Conservation (phyloP, 805 yeast species). For the Saccharomycopsis fermentans region DNA sequence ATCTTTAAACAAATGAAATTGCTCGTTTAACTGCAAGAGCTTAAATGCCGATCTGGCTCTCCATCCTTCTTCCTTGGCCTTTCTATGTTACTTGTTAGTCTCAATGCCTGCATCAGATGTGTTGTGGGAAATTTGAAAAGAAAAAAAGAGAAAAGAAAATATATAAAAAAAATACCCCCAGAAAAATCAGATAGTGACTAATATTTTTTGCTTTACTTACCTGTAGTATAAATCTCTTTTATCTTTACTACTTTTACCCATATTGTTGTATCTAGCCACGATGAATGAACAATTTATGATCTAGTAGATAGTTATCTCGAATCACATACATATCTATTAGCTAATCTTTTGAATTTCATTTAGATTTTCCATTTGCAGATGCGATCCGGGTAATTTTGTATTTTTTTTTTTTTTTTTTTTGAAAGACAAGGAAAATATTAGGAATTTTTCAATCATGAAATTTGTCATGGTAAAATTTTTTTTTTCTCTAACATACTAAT, state of each 20-base stretch:
- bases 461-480: background rate
- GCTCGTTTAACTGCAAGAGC: slow-evolving; percentile 80
- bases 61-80: slow-evolving; percentile 97
- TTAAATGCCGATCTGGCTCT: slow-evolving; percentile 96
- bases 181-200: too few relatives aligned
- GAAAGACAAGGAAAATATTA: background rate
- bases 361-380: background rate
- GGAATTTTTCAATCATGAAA: background rate
- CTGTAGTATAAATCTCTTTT: slow-evolving; percentile 81
- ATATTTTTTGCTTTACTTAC: too few relatives aligned
- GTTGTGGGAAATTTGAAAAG: too few relatives aligned
- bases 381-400: background rate
- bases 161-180: too few relatives aligned
- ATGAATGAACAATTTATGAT: background rate
- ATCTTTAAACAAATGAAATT: slow-evolving; percentile 65
- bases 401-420: background rate
- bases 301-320: too few relatives aligned
- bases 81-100: slow-evolving; percentile 30
- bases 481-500: too few relatives aligned
- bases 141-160: too few relatives aligned
- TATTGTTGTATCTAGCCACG: slow-evolving; percentile 22
- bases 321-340: background rate
- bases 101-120: background rate
- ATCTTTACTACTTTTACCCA: slow-evolving; percentile 95
- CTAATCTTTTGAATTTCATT: background rate